Conservation (phyloP, 306 rosid genomes). For the Biancaea sappan region DNA sequence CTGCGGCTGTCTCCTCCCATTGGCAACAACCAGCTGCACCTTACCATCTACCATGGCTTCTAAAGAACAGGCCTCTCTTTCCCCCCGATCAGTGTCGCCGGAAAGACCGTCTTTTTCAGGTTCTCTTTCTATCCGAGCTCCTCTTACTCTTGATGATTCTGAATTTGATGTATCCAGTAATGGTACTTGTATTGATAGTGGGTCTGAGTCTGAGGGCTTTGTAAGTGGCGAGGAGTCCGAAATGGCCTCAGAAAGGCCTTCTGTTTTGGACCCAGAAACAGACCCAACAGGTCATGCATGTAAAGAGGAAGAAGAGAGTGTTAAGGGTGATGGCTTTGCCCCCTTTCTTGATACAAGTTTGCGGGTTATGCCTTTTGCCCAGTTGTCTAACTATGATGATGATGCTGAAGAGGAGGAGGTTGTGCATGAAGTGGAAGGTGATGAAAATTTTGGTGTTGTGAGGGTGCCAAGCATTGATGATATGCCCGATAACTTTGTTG, state of each 20-base stretch:
- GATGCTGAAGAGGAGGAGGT: constrained; percentile 29
- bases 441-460: constrained; percentile 21
- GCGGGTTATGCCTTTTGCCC: constrained; percentile 61
- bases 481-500: constrained; percentile 22
- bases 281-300: not conserved
- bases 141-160: constrained; percentile 54
- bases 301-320: constrained; percentile 23
- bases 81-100: constrained; percentile 3
- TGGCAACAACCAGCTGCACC: not conserved
- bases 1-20: not conserved
- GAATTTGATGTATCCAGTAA: constrained; percentile 38
- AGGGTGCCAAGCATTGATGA: constrained; percentile 23
- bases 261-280: constrained; percentile 27
- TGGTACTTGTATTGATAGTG: constrained; percentile 33
- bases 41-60: constrained; percentile 36
- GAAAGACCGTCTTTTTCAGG: constrained; percentile 32
- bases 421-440: constrained; percentile 29
- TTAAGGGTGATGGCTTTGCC: constrained; percentile 16
- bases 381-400: constrained; percentile 52
- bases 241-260: constrained; percentile 35
- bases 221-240: constrained; percentile 39
- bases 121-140: constrained; percentile 61
- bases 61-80: constrained; percentile 27
- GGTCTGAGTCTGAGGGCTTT: constrained; percentile 38
- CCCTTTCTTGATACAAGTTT: constrained; percentile 20